A percentile compares a stretch with the other conserved stretches of the same genome.
These are phyloP conservation scores for Colletotrichum sojae DNA, from an alignment of 2,329 filamentous ascomycete genomes.

Conservation along the genomic window DNA sequence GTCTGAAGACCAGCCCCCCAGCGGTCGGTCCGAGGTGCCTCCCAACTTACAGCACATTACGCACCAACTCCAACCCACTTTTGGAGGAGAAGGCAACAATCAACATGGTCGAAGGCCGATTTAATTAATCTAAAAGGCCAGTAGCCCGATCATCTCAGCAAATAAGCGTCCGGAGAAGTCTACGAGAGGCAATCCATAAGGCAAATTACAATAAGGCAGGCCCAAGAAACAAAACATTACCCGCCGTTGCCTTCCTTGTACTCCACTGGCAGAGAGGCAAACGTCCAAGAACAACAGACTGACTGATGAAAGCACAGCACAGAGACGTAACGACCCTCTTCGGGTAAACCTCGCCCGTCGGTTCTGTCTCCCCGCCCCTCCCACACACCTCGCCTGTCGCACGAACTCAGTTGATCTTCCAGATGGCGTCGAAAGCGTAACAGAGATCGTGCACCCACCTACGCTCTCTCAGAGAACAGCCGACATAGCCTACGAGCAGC, in stretches of 20 bases:
- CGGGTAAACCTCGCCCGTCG: background rate
- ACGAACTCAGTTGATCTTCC: conserved; percentile 37
- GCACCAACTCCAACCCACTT: conserved; percentile 18
- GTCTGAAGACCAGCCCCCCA: conserved; percentile 19
- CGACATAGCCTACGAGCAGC: conserved; percentile 27
- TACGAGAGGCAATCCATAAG: conserved; percentile 26
- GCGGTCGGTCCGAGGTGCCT: background rate
- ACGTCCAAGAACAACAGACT: background rate
- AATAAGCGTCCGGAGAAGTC: conserved; percentile 24
- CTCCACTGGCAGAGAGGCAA: background rate
- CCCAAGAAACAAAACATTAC: conserved; percentile 26
- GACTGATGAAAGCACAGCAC: conserved; percentile 6
- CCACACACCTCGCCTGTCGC: conserved; percentile 22
- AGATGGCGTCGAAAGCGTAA: conserved; percentile 36
- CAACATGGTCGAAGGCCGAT: conserved; percentile 17
- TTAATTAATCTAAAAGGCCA: conserved; percentile 22
- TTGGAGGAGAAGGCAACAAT: conserved; percentile 30
- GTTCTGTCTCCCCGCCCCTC: conserved; percentile 8
- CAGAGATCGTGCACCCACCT: conserved; percentile 25
- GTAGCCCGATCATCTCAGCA: conserved; percentile 18
- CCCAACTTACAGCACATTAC: background rate
- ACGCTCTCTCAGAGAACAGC: background rate
- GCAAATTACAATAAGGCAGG: background rate
- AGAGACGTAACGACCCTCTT: no score
- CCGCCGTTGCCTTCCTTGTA: conserved; percentile 26